Percentiles rank a stretch among this genome's conserved stretches.
phyloP scores from a whole-genome alignment of 768 basidiomycete species.

The Suillus ampliporus region DNA sequence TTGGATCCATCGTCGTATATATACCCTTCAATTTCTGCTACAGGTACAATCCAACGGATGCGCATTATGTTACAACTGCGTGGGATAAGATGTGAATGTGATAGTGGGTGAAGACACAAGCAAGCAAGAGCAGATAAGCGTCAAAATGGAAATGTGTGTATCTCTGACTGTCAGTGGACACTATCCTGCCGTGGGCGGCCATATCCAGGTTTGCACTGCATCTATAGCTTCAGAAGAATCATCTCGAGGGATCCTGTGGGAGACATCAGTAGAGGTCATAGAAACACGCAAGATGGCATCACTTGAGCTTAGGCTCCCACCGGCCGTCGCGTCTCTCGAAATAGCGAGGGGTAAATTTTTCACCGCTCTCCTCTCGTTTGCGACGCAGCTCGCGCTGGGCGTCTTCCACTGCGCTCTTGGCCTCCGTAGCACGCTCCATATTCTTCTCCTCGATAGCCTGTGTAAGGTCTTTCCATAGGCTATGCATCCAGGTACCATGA shows the following conservation, averaged over 20 bases:
- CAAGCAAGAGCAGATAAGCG: slow-evolving; percentile 10
- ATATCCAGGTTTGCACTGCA: slow-evolving; percentile 84
- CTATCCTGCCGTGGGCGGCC: slow-evolving; percentile 37
- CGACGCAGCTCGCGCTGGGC: slow-evolving; percentile 84
- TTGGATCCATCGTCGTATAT: slow-evolving; percentile 21
- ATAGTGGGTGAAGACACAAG: slow-evolving; percentile 2
- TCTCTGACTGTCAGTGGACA: not conserved
- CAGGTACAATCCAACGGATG: slow-evolving; percentile 45
- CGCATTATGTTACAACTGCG: slow-evolving; percentile 37
- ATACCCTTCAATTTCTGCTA: slow-evolving; percentile 46
- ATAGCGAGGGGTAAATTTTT: slow-evolving; percentile 74
- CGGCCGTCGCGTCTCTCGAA: slow-evolving; percentile 79
- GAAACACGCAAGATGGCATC: slow-evolving; percentile 33
- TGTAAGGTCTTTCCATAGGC: slow-evolving; percentile 86
- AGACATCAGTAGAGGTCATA: slow-evolving; percentile 12
- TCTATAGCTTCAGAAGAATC: slow-evolving; percentile 69
- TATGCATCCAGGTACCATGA: slow-evolving; percentile 26
- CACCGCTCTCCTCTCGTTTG: slow-evolving; percentile 74
- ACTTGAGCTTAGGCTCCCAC: slow-evolving; percentile 85
- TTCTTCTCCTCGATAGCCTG: slow-evolving; percentile 84
- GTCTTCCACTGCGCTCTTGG: slow-evolving; percentile 91
- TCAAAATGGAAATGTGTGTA: not conserved
- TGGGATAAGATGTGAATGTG: slow-evolving; percentile 23
- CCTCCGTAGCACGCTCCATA: slow-evolving; percentile 92
- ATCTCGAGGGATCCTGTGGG: slow-evolving; percentile 63